A percentile compares a stretch with the other conserved stretches of the same genome.
These are phyloP conservation scores for Penicillium decumbens DNA, from an alignment of 2,329 filamentous ascomycete species.

Conservation along the genomic window DNA sequence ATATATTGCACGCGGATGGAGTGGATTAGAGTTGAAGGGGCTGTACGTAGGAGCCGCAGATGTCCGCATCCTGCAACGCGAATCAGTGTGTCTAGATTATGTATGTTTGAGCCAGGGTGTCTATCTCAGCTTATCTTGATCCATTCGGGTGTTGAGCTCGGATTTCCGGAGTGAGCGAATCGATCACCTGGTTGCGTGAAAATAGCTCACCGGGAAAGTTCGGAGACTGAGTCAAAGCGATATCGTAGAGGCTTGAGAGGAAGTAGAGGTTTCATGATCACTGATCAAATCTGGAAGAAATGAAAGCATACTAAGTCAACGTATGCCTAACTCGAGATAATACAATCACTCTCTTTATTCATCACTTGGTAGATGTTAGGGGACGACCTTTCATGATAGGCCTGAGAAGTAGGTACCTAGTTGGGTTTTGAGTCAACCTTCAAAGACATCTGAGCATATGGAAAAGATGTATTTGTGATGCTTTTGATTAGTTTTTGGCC, in stretches of 20 bases:
- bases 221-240: neutral
- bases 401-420: too few species aligned
- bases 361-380: too few species aligned
- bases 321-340: too few species aligned
- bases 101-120: neutral
- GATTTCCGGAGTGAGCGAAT: neutral
- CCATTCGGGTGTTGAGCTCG: neutral
- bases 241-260: neutral
- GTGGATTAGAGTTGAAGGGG: constrained; percentile 1
- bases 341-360: too few species aligned
- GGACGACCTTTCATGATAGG: too few species aligned
- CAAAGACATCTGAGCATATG: too few species aligned
- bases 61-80: neutral
- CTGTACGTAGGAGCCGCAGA: neutral
- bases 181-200: neutral
- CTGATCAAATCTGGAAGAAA: too few species aligned
- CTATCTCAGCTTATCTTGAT: neutral
- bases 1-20: constrained; percentile 5
- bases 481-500: too few species aligned
- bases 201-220: neutral
- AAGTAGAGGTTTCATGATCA: too few species aligned
- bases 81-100: constrained; percentile 5
- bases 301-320: too few species aligned
- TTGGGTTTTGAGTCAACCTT: too few species aligned
- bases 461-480: too few species aligned